These are phyloP conservation scores for Harringtonia aguacate DNA, from an alignment of 2,329 filamentous ascomycete genomes.

Conservation along the genomic window DNA sequence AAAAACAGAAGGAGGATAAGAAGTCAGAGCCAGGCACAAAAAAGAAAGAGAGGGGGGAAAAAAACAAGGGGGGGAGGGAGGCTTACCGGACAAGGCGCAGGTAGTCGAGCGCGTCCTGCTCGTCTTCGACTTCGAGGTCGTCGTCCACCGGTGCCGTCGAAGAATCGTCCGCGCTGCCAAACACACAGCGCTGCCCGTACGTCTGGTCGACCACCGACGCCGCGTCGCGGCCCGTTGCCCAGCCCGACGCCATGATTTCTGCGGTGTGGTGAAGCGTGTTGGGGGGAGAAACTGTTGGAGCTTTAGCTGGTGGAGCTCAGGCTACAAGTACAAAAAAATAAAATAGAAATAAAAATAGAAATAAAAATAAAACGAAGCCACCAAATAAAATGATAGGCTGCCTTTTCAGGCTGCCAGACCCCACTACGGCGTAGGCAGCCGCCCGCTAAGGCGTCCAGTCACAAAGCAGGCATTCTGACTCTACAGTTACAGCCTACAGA, in stretches of 20 bases:
- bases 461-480: too few relatives aligned
- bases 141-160: slow-evolving; percentile 34
- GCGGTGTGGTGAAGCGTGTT: neutral
- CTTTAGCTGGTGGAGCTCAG: too few relatives aligned
- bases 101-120: slow-evolving; percentile 59
- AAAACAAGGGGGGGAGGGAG: too few relatives aligned
- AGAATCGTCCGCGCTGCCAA: slow-evolving; percentile 50
- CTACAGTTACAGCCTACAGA: too few relatives aligned
- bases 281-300: too few relatives aligned
- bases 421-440: too few relatives aligned
- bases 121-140: slow-evolving; percentile 57
- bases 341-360: too few relatives aligned
- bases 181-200: slow-evolving; percentile 63
- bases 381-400: too few relatives aligned
- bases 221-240: neutral
- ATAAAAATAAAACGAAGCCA: too few relatives aligned
- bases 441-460: too few relatives aligned
- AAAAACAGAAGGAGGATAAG: slow-evolving; percentile 16
- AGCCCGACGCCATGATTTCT: neutral
- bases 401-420: too few relatives aligned
- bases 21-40: slow-evolving; percentile 14
- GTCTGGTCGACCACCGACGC: slow-evolving; percentile 44
- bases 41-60: slow-evolving; percentile 3
- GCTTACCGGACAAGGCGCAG: slow-evolving; percentile 59
- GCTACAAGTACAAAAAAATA: too few relatives aligned